These are phyloP conservation scores for Inga leiocalycina DNA, from an alignment of 306 rosid genomes.

Conservation along the genomic window DNA sequence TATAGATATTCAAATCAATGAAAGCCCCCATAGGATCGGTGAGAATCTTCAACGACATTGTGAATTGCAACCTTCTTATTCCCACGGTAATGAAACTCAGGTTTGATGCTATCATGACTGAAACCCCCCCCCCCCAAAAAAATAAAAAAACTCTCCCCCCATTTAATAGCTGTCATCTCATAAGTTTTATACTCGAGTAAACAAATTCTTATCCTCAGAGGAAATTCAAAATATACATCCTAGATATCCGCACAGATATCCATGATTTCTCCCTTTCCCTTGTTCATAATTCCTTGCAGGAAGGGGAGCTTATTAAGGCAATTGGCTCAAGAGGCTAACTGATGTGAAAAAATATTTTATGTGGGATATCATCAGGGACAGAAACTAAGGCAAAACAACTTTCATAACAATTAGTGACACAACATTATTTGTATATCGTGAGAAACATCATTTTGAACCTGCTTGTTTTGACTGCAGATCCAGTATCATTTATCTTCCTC, in stretches of 20 bases:
- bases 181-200: not conserved
- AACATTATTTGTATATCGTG: not conserved
- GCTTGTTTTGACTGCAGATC: conserved; percentile 78
- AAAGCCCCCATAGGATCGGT: not conserved
- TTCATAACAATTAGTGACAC: not conserved
- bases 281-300: not conserved
- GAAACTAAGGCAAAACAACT: not conserved
- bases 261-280: not conserved
- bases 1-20: not conserved
- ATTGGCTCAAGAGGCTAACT: not conserved
- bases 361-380: not conserved
- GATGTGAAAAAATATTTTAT: not conserved
- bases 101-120: not conserved
- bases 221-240: not conserved
- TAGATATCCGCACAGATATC: not conserved
- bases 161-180: not conserved
- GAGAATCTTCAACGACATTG: not conserved
- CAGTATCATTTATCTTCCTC: conserved; percentile 67
- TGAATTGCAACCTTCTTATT: not conserved
- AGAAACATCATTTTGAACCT: conserved; percentile 44
- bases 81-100: not conserved
- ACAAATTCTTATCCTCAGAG: not conserved
- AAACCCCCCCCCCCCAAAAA: too few species aligned
- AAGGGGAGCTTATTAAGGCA: not conserved
- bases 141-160: too few species aligned